A percentile compares a stretch with the other conserved stretches of the same genome.
These are phyloP conservation scores for Coemansia sp. DNA, from an alignment of 192 early-diverging fungal species.

Conservation along the genomic window DNA sequence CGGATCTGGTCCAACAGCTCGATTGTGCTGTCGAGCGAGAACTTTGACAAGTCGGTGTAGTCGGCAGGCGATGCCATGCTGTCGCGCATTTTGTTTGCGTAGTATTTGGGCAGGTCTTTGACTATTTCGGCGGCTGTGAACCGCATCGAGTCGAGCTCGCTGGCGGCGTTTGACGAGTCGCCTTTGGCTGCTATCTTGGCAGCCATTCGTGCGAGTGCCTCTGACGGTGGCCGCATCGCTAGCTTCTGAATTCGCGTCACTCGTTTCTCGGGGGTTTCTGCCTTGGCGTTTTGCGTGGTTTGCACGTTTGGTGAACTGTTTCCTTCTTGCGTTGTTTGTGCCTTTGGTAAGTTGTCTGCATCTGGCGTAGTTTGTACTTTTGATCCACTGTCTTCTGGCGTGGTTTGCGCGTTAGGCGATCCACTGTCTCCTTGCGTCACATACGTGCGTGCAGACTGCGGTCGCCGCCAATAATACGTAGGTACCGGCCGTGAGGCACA, in stretches of 20 bases:
- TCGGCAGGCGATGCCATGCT: not conserved
- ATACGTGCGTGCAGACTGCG: no score
- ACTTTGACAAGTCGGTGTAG: constrained; percentile 1
- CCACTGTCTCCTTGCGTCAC: no score
- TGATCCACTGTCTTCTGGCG: no score
- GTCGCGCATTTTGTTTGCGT: constrained; percentile 6
- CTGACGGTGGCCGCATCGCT: constrained; percentile 13
- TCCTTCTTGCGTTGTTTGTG: no score
- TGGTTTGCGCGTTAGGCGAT: no score
- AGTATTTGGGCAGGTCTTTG: constrained; percentile 19
- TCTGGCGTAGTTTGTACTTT: no score
- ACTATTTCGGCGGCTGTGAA: constrained; percentile 35
- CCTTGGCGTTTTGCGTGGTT: no score
- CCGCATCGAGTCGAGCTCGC: constrained; percentile 29
- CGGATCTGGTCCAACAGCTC: constrained; percentile 14
- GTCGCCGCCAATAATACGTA: no score
- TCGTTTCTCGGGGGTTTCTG: not conserved
- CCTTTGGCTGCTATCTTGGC: constrained; percentile 11
- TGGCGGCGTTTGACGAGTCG: constrained; percentile 1
- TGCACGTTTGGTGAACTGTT: no score
- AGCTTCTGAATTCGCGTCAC: not conserved
- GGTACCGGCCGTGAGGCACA: no score
- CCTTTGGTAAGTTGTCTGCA: no score
- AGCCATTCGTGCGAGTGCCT: constrained; percentile 23
- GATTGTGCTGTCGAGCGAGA: constrained; percentile 8